Percentiles rank a stretch among this genome's conserved stretches.
Conservation (phyloP, 2,329 filamentous ascomycete species). For the Claviceps africana region DNA sequence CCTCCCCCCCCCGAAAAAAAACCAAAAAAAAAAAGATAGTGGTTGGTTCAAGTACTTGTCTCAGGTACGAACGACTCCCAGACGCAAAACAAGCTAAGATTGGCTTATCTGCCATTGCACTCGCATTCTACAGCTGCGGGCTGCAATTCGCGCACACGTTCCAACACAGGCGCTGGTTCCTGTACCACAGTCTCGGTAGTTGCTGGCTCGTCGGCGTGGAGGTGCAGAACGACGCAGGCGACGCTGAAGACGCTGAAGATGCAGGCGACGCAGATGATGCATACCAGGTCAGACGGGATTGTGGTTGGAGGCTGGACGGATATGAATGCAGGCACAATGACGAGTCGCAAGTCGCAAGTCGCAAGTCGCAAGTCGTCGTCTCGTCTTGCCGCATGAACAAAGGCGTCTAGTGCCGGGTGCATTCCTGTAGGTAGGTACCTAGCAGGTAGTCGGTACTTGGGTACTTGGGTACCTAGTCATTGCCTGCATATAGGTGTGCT, state of each 20-base stretch:
- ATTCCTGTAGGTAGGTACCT: too few species aligned
- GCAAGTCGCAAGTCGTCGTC: background rate
- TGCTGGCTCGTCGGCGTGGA: background rate
- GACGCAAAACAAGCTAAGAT: background rate
- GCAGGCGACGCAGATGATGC: background rate
- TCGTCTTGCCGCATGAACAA: background rate
- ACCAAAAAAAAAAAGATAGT: background rate
- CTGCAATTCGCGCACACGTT: background rate
- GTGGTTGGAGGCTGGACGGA: background rate
- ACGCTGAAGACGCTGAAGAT: background rate
- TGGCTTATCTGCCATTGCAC: background rate
- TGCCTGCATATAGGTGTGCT: background rate
- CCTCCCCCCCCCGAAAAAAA: too few species aligned
- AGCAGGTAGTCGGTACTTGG: too few species aligned
- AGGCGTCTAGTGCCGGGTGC: too few species aligned
- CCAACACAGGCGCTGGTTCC: background rate
- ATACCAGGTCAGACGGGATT: background rate
- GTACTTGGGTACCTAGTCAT: too few species aligned
- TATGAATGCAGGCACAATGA: background rate
- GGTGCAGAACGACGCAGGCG: too few species aligned
- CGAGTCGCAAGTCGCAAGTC: too few species aligned
- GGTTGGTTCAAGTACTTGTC: background rate
- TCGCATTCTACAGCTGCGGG: background rate
- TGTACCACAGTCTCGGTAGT: background rate
- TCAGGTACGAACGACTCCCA: background rate